Percentiles rank a stretch among this genome's conserved stretches.
phyloP scores from a whole-genome alignment of 1,284 basidiomycete genomes.

The Fistulina hepatica region DNA sequence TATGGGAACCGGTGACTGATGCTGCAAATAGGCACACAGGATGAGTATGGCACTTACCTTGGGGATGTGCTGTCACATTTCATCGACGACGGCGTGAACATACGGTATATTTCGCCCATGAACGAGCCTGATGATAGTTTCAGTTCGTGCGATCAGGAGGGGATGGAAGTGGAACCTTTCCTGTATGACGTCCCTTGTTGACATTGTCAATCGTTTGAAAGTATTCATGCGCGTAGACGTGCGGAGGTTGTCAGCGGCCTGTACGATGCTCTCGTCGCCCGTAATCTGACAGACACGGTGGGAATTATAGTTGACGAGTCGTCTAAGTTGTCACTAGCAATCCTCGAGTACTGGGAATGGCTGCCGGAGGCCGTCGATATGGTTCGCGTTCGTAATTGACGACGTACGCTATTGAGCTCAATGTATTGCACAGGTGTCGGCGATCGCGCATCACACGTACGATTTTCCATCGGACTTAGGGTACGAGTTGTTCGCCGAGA shows the following conservation, averaged over 20 bases:
- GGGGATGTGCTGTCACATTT: slow-evolving; percentile 27
- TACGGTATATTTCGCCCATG: slow-evolving; percentile 26
- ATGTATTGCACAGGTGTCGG: slow-evolving; percentile 21
- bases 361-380: slow-evolving; percentile 24
- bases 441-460: slow-evolving; percentile 28
- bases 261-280: slow-evolving; percentile 21
- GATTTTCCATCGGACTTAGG: slow-evolving; percentile 27
- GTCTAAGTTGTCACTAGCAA: slow-evolving; percentile 20
- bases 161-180: slow-evolving; percentile 26
- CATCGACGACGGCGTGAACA: slow-evolving; percentile 22
- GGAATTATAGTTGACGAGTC: slow-evolving; percentile 30
- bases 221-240: slow-evolving; percentile 17
- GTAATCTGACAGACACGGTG: slow-evolving; percentile 21
- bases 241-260: slow-evolving; percentile 27
- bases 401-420: not conserved
- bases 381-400: slow-evolving; percentile 10
- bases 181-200: slow-evolving; percentile 19
- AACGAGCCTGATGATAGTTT: slow-evolving; percentile 29
- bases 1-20: not conserved
- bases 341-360: slow-evolving; percentile 25
- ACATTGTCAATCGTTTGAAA: not conserved
- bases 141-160: slow-evolving; percentile 28
- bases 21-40: slow-evolving; percentile 18
- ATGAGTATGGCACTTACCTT: slow-evolving; percentile 24
- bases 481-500: slow-evolving; percentile 22